Evolutionary conservation across 441 rosid species (phyloP).

Genomic region (Omphalea diandra): DNA sequence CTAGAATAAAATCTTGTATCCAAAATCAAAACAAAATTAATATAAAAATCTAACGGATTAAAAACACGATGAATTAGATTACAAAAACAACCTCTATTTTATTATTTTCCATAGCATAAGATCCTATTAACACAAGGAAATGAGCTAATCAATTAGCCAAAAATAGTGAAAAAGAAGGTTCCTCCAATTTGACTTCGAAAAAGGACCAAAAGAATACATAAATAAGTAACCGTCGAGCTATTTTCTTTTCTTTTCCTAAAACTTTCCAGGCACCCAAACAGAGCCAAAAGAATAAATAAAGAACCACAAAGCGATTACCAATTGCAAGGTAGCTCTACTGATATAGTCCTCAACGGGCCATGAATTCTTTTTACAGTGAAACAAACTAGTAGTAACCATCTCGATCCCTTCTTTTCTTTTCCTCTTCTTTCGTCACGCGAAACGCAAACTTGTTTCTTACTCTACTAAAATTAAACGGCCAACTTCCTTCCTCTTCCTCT

Average conservation of each 20-base stretch:
- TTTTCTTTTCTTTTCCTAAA: not conserved
- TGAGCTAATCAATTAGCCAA: too few species aligned
- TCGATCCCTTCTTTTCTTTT: constrained; percentile 21
- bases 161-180: too few species aligned
- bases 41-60: too few species aligned
- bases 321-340: constrained; percentile 63
- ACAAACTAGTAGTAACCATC: constrained; percentile 79
- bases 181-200: not conserved
- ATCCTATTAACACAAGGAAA: too few species aligned
- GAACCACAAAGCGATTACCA: constrained; percentile 41
- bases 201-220: too few species aligned
- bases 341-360: constrained; percentile 97
- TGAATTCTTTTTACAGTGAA: constrained; percentile 76
- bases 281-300: not conserved
- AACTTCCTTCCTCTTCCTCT: constrained; percentile 11
- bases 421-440: not conserved
- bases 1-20: too few species aligned
- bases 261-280: constrained; percentile 27
- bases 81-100: too few species aligned
- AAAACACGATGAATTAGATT: too few species aligned
- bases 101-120: too few species aligned
- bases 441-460: not conserved
- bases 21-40: too few species aligned
- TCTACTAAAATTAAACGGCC: constrained; percentile 2
- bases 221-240: not conserved